Conservation (phyloP, 345 rosid genomes). For the Moringa oleifera region DNA sequence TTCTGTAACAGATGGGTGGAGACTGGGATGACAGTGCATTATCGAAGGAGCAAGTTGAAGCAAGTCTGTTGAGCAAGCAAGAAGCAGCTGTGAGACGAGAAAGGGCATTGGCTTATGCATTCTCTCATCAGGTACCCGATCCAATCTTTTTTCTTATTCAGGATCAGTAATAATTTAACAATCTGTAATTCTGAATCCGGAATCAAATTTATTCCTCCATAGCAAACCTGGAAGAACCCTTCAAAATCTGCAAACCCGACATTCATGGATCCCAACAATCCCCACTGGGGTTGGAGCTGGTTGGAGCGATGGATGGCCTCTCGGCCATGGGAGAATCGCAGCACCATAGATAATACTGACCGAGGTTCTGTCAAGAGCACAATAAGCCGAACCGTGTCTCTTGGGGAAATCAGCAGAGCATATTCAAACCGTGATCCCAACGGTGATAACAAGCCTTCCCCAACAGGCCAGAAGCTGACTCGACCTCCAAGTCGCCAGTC, state of each 20-base stretch:
- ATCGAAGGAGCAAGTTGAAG: conserved; percentile 74
- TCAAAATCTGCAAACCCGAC: conserved; percentile 42
- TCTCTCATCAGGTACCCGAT: conserved; percentile 70
- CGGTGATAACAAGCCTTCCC: conserved; percentile 33
- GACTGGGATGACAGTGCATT: conserved; percentile 61
- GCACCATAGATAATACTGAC: conserved; percentile 42
- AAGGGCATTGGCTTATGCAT: conserved; percentile 81
- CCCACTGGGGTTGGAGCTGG: conserved; percentile 99
- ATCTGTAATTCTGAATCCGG: no score
- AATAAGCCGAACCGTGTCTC: conserved; percentile 41
- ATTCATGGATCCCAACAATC: conserved; percentile 68
- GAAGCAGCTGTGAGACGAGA: conserved; percentile 90
- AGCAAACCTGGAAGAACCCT: conserved; percentile 63
- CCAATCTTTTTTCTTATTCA: not conserved
- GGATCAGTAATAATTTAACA: no score
- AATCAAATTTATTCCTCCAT: no score
- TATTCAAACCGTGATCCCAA: conserved; percentile 29
- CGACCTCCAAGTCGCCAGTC: conserved; percentile 41
- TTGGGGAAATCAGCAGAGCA: conserved; percentile 43
- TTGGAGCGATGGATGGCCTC: conserved; percentile 93
- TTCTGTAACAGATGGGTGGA: conserved; percentile 30
- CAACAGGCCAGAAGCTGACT: conserved; percentile 28
- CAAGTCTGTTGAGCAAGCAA: conserved; percentile 47
- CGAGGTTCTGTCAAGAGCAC: conserved; percentile 53
- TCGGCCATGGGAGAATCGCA: conserved; percentile 60